Base-by-base conservation (phyloP, 2,329 filamentous ascomycete genomes). In the Botryotinia globosa region DNA sequence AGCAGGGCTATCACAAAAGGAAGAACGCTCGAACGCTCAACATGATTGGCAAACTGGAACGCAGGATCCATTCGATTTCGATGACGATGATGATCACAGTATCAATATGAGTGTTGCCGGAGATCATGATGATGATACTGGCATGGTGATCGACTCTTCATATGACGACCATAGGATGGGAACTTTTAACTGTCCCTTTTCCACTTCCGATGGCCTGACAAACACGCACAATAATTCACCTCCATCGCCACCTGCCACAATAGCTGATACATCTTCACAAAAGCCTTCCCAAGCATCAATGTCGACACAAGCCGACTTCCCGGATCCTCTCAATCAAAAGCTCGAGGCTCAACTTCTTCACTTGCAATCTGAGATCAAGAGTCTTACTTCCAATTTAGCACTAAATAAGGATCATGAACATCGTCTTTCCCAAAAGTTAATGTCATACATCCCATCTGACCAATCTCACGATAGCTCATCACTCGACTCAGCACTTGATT, bases 21-120 rank as follows among this genome's bases (percentile, higher is more conserved):
- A 80, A 61, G 65, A 69, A 29, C 74, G 76, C 37, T 61, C 74
- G 29, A 63, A 74, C 16, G 74, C 75, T 25, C 76, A 78, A 16
- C 72, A 73, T 9, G 74, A 89, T 75, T 89, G 88, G 88, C 86
- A 86, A 0, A 73, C 85, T 71, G 83, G 85, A 0, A 84, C 85
- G 0, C 78, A 83, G 0, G 85, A 87, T 73, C 85, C 85, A 18
- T 80, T 79, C 42, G 69, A 79, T 65, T 76, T 76, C 39, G 76
- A 79, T 34, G 76, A 78, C 29, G 75, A 78, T 20, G 75, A 79
- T 14, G 69, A 65, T 42, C 48, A 67, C 5, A 74, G 78, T 0
- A 85, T 85, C 77, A 76, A 75, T 58, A 77, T 75, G 70, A 76
- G 80, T 77, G 77, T 78, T 71, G 74, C 76, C 58, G 73, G 79